phyloP scores from a whole-genome alignment of 2,329 filamentous ascomycete species.

The Aspergillus sergii region DNA sequence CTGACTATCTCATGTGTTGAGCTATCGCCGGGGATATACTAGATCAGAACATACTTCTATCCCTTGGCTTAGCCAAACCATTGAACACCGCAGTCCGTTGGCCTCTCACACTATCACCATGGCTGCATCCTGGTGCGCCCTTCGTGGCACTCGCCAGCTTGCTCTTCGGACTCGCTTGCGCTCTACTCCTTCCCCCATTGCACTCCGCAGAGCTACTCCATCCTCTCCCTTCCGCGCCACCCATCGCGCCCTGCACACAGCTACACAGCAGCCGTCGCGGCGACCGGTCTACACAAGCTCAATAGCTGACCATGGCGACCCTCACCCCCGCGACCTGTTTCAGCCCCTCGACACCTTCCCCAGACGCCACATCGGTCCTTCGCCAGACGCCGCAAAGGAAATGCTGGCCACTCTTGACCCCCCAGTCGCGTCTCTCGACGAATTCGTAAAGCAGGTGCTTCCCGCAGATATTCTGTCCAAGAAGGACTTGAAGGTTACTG shows the following conservation, averaged over 20 bases:
- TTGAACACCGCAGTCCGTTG: constrained; percentile 1
- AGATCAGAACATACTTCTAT: not conserved
- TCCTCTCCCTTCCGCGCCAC: constrained; percentile 34
- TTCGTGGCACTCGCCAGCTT: constrained; percentile 39
- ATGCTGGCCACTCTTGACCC: constrained; percentile 84
- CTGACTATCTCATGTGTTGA: constrained; percentile 6
- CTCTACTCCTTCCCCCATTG: constrained; percentile 23
- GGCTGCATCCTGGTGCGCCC: constrained; percentile 39
- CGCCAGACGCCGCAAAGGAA: constrained; percentile 65
- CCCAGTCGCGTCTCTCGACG: constrained; percentile 71
- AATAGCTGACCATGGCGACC: constrained; percentile 75
- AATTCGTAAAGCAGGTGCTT: constrained; percentile 82
- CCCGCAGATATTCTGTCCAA: constrained; percentile 76
- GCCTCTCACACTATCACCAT: constrained; percentile 19
- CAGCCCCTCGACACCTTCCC: constrained; percentile 65
- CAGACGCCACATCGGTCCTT: constrained; percentile 84
- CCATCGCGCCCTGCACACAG: constrained; percentile 33
- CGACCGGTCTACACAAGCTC: constrained; percentile 80
- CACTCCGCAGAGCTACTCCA: constrained; percentile 26
- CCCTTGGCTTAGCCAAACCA: constrained; percentile 4
- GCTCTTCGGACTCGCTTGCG: constrained; percentile 36
- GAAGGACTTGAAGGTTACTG: constrained; percentile 61
- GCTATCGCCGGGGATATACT: not conserved
- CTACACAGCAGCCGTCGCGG: constrained; percentile 28
- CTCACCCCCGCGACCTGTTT: constrained; percentile 43